These are phyloP conservation scores for Gynostemma pentaphyllum DNA, from an alignment of 306 rosid genomes.

Conservation along the genomic window DNA sequence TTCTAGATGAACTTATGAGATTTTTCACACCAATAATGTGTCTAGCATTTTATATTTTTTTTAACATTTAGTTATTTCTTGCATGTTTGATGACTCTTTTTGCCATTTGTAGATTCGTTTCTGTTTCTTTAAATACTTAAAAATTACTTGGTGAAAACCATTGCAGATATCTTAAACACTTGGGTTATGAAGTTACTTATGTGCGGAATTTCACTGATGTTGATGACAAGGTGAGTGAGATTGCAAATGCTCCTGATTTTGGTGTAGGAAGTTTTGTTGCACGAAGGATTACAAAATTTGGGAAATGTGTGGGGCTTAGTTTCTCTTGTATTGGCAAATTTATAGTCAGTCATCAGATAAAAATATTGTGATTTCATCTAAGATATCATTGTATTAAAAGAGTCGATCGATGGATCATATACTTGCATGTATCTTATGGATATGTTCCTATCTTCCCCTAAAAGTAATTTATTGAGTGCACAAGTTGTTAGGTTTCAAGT, in stretches of 20 bases:
- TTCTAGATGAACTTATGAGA: neutral
- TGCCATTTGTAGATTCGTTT: neutral
- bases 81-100: neutral
- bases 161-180: constrained; percentile 55
- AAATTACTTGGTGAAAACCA: constrained; percentile 10
- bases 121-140: neutral
- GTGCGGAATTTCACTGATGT: constrained; percentile 96
- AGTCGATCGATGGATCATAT: too few relatives aligned
- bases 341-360: too few relatives aligned
- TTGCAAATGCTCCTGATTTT: neutral
- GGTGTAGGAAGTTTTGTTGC: neutral
- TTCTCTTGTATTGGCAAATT: too few relatives aligned
- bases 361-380: too few relatives aligned
- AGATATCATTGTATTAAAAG: too few relatives aligned
- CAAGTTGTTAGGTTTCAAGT: too few relatives aligned
- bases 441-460: too few relatives aligned
- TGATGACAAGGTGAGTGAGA: constrained; percentile 78
- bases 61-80: too few relatives aligned
- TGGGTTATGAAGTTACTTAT: constrained; percentile 83
- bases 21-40: neutral
- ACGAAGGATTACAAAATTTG: too few relatives aligned
- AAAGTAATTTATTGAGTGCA: too few relatives aligned
- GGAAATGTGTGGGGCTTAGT: too few relatives aligned
- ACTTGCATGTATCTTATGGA: too few relatives aligned
- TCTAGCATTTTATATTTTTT: neutral